phyloP scores from a whole-genome alignment of 2,329 filamentous ascomycete species.

The Ophiocordyceps camponoti-rufipedis region DNA sequence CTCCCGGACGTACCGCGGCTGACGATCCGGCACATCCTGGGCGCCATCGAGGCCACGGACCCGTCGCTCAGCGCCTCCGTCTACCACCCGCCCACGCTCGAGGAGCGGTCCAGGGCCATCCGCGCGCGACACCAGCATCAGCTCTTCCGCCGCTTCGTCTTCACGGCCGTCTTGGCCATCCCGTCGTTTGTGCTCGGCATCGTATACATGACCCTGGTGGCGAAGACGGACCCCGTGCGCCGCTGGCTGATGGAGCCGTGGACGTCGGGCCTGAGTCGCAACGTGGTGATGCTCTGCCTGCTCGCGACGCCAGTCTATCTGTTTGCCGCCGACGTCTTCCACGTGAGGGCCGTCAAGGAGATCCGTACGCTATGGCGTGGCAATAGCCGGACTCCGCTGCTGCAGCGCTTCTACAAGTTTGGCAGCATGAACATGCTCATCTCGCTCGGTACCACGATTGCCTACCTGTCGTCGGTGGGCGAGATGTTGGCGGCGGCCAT shows the following conservation, averaged over 20 bases:
- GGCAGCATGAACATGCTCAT: constrained; percentile 95
- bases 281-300: constrained; percentile 64
- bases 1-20: constrained; percentile 46
- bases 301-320: constrained; percentile 78
- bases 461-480: constrained; percentile 66
- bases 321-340: constrained; percentile 72
- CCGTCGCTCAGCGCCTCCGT: constrained; percentile 48
- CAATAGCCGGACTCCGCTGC: constrained; percentile 52
- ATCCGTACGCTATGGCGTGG: constrained; percentile 59
- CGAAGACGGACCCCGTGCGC: constrained; percentile 34
- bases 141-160: constrained; percentile 49
- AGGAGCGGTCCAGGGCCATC: constrained; percentile 61
- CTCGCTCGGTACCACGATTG: constrained; percentile 72
- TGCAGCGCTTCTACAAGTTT: constrained; percentile 73
- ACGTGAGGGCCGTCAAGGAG: constrained; percentile 62
- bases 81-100: constrained; percentile 64
- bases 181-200: constrained; percentile 79
- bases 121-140: constrained; percentile 50
- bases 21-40: constrained; percentile 59
- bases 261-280: constrained; percentile 53
- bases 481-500: constrained; percentile 51
- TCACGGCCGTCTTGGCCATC: constrained; percentile 53
- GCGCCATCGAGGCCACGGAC: constrained; percentile 47
- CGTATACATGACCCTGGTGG: constrained; percentile 73
- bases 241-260: constrained; percentile 53